Percentiles rank a stretch among this genome's conserved stretches.
phyloP scores from a whole-genome alignment of 441 rosid genomes.

The Daphne laureola region DNA sequence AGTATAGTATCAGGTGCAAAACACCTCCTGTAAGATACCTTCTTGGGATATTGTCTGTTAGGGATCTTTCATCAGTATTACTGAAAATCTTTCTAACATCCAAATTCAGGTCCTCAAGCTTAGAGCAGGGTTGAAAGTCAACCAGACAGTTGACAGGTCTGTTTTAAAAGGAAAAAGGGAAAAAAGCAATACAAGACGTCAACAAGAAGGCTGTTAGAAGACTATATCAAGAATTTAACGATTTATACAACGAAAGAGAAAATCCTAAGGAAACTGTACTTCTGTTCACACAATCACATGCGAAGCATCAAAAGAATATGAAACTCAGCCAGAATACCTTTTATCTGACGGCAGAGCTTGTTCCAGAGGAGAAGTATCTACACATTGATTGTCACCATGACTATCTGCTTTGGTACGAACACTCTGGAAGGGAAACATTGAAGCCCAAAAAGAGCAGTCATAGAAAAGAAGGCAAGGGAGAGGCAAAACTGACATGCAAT shows the following conservation, averaged over 20 bases:
- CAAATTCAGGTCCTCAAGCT: conserved; percentile 72
- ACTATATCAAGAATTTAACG: background rate
- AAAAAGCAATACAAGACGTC: conserved; percentile 9
- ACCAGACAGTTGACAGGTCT: conserved; percentile 38
- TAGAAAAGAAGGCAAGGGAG: conserved; percentile 4
- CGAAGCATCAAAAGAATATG: background rate
- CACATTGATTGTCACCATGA: conserved; percentile 22
- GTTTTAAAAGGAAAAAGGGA: conserved; percentile 17
- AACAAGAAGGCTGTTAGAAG: background rate
- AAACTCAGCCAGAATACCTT: conserved; percentile 32
- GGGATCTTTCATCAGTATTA: conserved; percentile 26
- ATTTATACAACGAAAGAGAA: background rate
- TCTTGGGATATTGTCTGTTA: conserved; percentile 23
- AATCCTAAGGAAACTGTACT: background rate
- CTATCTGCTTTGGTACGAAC: conserved; percentile 30
- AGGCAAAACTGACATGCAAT: background rate
- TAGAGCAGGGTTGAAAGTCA: conserved; percentile 67
- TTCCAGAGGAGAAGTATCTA: conserved; percentile 20
- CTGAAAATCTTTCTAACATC: conserved; percentile 46
- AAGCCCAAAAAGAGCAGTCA: conserved; percentile 7
- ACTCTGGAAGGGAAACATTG: conserved; percentile 26
- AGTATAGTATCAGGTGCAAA: conserved; percentile 1
- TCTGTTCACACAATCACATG: background rate
- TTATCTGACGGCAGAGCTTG: conserved; percentile 26
- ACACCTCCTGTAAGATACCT: conserved; percentile 33